These are phyloP conservation scores for Thraustochytrium sp. DNA, from an alignment of 352 stramenopile species.

Conservation along the genomic window DNA sequence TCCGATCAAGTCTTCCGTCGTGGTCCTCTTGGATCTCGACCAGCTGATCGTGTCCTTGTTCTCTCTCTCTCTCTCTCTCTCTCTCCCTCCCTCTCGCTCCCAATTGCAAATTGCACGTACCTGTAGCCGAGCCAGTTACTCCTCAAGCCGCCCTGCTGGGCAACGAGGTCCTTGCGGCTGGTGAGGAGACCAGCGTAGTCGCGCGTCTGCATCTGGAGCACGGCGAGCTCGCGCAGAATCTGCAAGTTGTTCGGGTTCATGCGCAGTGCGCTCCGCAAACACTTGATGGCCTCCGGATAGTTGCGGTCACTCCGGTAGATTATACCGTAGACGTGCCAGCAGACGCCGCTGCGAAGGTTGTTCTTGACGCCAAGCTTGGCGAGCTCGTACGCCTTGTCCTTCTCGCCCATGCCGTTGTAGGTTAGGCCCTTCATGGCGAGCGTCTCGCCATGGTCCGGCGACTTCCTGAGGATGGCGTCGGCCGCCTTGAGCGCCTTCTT, in stretches of 20 bases:
- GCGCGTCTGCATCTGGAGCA: constrained; percentile 86
- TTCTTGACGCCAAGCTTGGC: constrained; percentile 82
- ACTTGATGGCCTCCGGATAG: constrained; percentile 96
- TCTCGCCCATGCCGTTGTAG: constrained; percentile 85
- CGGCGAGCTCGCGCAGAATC: constrained; percentile 90
- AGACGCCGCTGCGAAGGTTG: constrained; percentile 84
- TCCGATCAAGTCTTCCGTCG: too few relatives aligned
- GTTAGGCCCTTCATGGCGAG: constrained; percentile 96
- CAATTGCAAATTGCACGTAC: not conserved
- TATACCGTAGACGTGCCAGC: constrained; percentile 97
- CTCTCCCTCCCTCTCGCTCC: not conserved
- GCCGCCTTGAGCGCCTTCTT: constrained; percentile 95
- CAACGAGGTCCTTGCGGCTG: constrained; percentile 85
- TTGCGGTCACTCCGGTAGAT: constrained; percentile 92
- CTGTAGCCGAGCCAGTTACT: constrained; percentile 94
- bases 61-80: not conserved
- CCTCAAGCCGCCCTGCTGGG: constrained; percentile 83
- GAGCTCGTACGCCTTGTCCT: constrained; percentile 91
- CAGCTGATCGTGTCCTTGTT: not conserved
- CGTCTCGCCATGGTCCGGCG: constrained; percentile 91
- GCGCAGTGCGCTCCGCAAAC: constrained; percentile 91
- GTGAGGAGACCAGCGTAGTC: constrained; percentile 82
- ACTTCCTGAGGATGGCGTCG: constrained; percentile 91
- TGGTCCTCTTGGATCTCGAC: too few relatives aligned
- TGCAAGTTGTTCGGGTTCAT: constrained; percentile 94